Percentiles rank a stretch among this genome's conserved stretches.
These are phyloP conservation scores for Platanthera zijinensis DNA, from an alignment of 106 monocot species.

Conservation along the genomic window DNA sequence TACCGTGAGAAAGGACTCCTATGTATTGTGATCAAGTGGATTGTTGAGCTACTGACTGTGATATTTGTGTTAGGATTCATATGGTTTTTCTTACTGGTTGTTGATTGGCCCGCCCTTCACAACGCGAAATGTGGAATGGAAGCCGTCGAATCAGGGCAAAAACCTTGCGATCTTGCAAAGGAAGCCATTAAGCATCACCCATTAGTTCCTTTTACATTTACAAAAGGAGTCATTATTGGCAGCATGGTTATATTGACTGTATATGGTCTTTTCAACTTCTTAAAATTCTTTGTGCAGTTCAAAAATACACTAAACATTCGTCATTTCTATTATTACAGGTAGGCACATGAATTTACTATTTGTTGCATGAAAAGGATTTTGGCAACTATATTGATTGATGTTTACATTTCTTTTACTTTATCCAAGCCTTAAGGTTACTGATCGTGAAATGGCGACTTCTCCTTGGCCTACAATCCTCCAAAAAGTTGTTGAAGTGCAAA, in stretches of 20 bases:
- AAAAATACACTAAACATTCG: slow-evolving; percentile 67
- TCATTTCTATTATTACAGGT: slow-evolving; percentile 70
- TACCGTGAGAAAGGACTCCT: slow-evolving; percentile 82
- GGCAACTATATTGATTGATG: not conserved
- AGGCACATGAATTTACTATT: slow-evolving; percentile 4
- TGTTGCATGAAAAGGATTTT: not conserved
- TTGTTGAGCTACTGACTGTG: slow-evolving; percentile 68
- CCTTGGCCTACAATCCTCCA: slow-evolving; percentile 78
- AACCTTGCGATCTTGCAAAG: slow-evolving; percentile 76
- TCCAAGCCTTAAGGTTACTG: slow-evolving; percentile 71
- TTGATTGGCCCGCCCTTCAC: slow-evolving; percentile 81
- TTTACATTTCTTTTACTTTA: not conserved
- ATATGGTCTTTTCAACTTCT: slow-evolving; percentile 80
- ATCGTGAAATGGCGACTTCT: slow-evolving; percentile 79
- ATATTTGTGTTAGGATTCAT: slow-evolving; percentile 68
- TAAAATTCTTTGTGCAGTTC: slow-evolving; percentile 86
- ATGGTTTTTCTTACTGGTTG: slow-evolving; percentile 74
- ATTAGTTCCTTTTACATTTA: slow-evolving; percentile 77
- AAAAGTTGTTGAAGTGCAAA: slow-evolving; percentile 77
- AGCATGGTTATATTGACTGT: slow-evolving; percentile 69
- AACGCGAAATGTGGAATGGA: slow-evolving; percentile 89
- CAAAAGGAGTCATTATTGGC: slow-evolving; percentile 69
- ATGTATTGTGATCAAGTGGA: slow-evolving; percentile 89
- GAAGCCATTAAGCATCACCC: slow-evolving; percentile 80
- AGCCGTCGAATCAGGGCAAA: slow-evolving; percentile 82